Base-by-base conservation (phyloP, 495 filamentous ascomycete genomes). In the Emericellopsis terricola region DNA sequence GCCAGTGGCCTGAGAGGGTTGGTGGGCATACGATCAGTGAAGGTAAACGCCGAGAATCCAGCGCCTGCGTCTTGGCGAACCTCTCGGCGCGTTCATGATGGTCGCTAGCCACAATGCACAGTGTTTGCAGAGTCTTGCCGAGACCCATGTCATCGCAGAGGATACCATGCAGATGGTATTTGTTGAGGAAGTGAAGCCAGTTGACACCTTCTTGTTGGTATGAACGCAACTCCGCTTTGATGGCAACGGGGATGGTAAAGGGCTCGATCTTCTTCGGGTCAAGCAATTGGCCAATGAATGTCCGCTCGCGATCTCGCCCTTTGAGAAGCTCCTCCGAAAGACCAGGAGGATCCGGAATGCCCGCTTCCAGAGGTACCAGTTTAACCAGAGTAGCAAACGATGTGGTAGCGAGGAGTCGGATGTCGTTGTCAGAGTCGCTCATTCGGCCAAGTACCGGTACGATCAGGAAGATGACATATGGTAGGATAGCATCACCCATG, bases 81-180 rank as follows among this genome's bases (percentile, higher is more conserved):
- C 94, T 84, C 47, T 94, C 81, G 5, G 78, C 82, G 29, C 89
- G 79, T 50, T 89, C 61, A 49, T 94, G 85, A 50, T 97, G 89
- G 50, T 97, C 89, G 57, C 82, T 92, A 7, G 89, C 87, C 30
- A 97, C 86, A 46, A 97, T 96, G 49, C 91, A 96, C 29, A 97
- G 70, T 0, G 89, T 97, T 53, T 97, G 89, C 15, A 97, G 62
- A 1, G 89, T 97, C 55, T 97, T 97, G 20, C 89, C 89, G 29
- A 97, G 80, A 42, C 89, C 89, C 89, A 97, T 97, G 49, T 97
- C 89, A 48, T 97, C 89, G 50, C 89, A 97, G 35, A 97, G 82
- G 57, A 97, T 93, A 26, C 89, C 89, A 43, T 97, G 89, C 11
- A 97, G 71, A 51, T 96, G 83, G 48, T 94, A 97, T 24, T 83